These are phyloP conservation scores for Apocynum venetum DNA, from an alignment of 257 asterid genomes.

Conservation along the genomic window DNA sequence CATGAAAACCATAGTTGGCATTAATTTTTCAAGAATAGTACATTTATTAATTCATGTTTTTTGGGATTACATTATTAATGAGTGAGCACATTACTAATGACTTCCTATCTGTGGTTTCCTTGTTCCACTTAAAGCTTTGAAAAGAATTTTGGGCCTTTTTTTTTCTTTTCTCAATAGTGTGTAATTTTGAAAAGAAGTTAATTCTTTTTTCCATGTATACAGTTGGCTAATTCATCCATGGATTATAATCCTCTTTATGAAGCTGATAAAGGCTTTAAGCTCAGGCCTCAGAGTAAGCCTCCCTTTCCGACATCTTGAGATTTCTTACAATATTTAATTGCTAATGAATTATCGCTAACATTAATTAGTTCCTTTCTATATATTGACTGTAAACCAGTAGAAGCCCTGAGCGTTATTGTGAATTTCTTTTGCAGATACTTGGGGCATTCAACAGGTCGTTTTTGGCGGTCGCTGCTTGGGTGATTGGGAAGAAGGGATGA, in stretches of 20 bases:
- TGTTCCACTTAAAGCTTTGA: not conserved
- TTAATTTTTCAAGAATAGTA: not conserved
- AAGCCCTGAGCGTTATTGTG: not conserved
- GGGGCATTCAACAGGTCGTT: slow-evolving; percentile 91
- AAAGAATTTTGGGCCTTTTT: not conserved
- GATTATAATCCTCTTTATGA: slow-evolving; percentile 80
- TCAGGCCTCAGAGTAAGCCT: slow-evolving; percentile 63
- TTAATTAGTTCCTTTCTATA: not conserved
- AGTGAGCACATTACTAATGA: not conserved
- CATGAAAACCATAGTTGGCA: not conserved
- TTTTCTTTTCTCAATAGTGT: not conserved
- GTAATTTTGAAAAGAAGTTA: not conserved
- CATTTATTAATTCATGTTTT: not conserved
- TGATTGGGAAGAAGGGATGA: slow-evolving; percentile 99
- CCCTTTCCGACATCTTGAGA: not conserved
- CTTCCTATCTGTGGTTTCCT: not conserved
- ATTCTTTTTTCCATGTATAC: slow-evolving; percentile 17
- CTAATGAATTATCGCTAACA: not conserved
- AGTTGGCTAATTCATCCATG: slow-evolving; percentile 77
- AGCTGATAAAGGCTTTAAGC: slow-evolving; percentile 80
- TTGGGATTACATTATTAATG: not conserved
- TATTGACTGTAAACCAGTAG: not conserved
- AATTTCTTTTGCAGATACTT: slow-evolving; percentile 47
- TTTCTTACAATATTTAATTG: not conserved
- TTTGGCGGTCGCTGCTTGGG: slow-evolving; percentile 80